Base-by-base conservation (phyloP, 371 early-diverging fungal genomes). In the Apophysomyces ossiformis region DNA sequence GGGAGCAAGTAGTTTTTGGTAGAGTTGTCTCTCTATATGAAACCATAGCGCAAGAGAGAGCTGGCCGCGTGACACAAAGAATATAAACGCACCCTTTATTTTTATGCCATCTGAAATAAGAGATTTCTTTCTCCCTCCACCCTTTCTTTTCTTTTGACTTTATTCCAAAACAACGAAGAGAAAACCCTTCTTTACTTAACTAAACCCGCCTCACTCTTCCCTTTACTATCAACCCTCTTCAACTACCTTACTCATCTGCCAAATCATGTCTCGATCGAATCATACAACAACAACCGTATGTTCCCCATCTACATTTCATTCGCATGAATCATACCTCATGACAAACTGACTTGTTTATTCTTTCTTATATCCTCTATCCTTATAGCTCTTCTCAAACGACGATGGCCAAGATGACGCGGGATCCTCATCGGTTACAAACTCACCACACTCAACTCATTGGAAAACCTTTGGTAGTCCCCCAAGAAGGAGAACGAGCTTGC, bases 391-490 rank as follows among this genome's bases (percentile, higher is more conserved):
- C 32, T n/a, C 57, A 6, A 66, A 37, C 56, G 67, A 67, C 61
- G 46, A 57, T 56, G 58, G 44, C 16, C 44, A 54, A 50, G 41
- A 63, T 46, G 61, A 63, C 59, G 38, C 63, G 63, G 44, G 39
- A 44, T 57, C 68, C 50, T 68, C 68, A 68, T 68, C 68, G 58
- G 57, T 37, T 5, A 46, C 60, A 44, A 61, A 41, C 50, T 36
- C 68, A 13, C 56, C 68, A 58, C 37, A 58, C 15, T 63, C 63
- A 37, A 61, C 57, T 50, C 54, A 50, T 45, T 70, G 71, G 71
- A 70, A 70, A 57, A 66, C 67, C n/a, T 63, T 70, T 11, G 71
- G 71, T 21, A 70, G 71, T 45, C 71, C 71, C 12, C 66, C 71
- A 32, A 63, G 70, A 56, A 58, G 54, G 47, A 54, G 65, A 32